Evolutionary conservation across 805 yeast genomes (phyloP), one percentile per base, ranked within the genome.

Genomic region (baker's yeast (Saccharomyces cerevisiae)): DNA sequence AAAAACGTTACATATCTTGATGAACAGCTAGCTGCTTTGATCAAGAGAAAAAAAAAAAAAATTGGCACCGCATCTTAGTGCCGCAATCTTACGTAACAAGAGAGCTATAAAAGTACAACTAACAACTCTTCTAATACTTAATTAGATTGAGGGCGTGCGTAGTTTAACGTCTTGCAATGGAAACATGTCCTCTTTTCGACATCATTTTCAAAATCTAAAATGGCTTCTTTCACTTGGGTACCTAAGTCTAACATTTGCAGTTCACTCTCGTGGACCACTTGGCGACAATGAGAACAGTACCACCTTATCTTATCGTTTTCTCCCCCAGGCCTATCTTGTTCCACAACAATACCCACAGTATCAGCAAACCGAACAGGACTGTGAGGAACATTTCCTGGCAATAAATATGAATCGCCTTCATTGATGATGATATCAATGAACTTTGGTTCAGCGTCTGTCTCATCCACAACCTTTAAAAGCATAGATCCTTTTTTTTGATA

Each of bases 301-400:
- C 97, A 91, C 62, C 97, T 77, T 62, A 90, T 74, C 58, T 80
- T 79, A 67, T 91, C 97, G 55, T 79, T 76, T 24, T 78, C 73
- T 0, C 80, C 88, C 50, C 73, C 73, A 0, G 96, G 96, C 60
- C 97, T 77, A 66, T 89, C 96, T 70, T 91, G 97, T 65, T 91
- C 97, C 17, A 91, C 86, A 1, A 91, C 97, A 47, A 91, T 74
- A 0, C 97, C 97, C 17, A 91, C 83, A 0, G 97, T 89, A 62
- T 91, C 75, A 2, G 85, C 86, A 67, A 81, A 91, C 62, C 97
- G 76, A 6, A 87, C 92, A 0, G 97, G 97, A 61, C 84, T 87
- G 69, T 91, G 97, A 1, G 97, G 97, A 2, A 80, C 79, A 65
- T 87, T 87, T 0, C 84, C 84, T 10, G 97, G 97, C 22, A 90